phyloP scores from a whole-genome alignment of 2,329 filamentous ascomycete species.

The Fusarium algeriense region DNA sequence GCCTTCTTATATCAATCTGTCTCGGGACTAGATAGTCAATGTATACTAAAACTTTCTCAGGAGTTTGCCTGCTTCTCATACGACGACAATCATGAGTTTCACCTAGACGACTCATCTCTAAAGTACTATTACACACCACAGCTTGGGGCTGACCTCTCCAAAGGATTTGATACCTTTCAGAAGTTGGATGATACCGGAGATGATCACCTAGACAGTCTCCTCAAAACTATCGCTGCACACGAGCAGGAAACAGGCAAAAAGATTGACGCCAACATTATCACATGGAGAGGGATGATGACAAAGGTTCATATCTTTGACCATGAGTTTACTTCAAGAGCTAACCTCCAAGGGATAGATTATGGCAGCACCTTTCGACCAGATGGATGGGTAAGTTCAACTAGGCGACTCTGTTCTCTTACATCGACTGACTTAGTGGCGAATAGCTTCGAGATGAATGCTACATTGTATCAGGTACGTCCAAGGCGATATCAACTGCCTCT shows the following conservation, averaged over 20 bases:
- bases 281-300: slow-evolving; percentile 99
- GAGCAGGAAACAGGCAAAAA: slow-evolving; percentile 77
- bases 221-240: slow-evolving; percentile 79
- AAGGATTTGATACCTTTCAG: slow-evolving; percentile 84
- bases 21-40: background rate
- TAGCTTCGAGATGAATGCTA: slow-evolving; percentile 97
- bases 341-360: slow-evolving; percentile 75
- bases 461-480: slow-evolving; percentile 82
- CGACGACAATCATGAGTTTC: slow-evolving; percentile 83
- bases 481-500: slow-evolving; percentile 13
- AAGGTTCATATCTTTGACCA: slow-evolving; percentile 69
- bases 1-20: background rate
- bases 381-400: slow-evolving; percentile 73
- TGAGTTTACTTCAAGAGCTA: background rate
- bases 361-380: slow-evolving; percentile 83
- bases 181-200: slow-evolving; percentile 86
- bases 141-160: slow-evolving; percentile 79
- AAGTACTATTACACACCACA: slow-evolving; percentile 88
- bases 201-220: slow-evolving; percentile 86
- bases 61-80: slow-evolving; percentile 96
- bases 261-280: slow-evolving; percentile 83
- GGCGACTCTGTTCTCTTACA: background rate
- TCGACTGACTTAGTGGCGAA: slow-evolving; percentile 32
- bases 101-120: slow-evolving; percentile 81
- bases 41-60: slow-evolving; percentile 55